Conservation (phyloP, 1,284 basidiomycete genomes). For the Xerocomus nothofagi region DNA sequence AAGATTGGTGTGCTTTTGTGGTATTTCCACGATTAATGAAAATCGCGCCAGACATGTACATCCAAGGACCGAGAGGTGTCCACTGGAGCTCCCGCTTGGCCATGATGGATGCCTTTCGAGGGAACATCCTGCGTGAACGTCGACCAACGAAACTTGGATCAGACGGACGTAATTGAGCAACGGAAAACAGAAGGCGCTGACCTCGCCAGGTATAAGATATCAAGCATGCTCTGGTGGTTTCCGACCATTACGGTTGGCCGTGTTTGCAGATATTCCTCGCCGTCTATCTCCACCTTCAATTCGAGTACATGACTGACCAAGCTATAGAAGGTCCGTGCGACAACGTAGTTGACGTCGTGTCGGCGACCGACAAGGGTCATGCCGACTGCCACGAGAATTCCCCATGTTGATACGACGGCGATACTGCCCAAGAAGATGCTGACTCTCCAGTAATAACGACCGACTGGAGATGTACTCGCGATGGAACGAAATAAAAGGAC, state of each 20-base stretch:
- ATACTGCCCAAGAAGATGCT: conserved; percentile 76
- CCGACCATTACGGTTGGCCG: conserved; percentile 77
- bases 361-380: conserved; percentile 73
- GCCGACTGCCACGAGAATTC: conserved; percentile 69
- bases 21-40: conserved; percentile 91
- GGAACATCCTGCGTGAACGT: conserved; percentile 67
- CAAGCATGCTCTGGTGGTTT: conserved; percentile 95
- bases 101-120: conserved; percentile 83
- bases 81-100: conserved; percentile 91
- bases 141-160: conserved; percentile 6
- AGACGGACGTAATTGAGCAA: background rate
- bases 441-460: conserved; percentile 73
- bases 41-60: conserved; percentile 89
- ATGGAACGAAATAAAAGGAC: conserved; percentile 60
- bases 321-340: conserved; percentile 84
- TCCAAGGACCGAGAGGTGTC: conserved; percentile 90
- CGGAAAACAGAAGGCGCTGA: conserved; percentile 38
- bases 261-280: conserved; percentile 75
- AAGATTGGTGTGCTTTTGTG: conserved; percentile 72
- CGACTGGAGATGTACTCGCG: conserved; percentile 52
- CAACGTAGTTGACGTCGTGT: conserved; percentile 83
- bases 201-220: conserved; percentile 84
- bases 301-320: conserved; percentile 68
- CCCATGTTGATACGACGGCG: conserved; percentile 74
- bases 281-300: conserved; percentile 79